phyloP scores from a whole-genome alignment of 495 filamentous ascomycete genomes.

The Penicillium daleae region DNA sequence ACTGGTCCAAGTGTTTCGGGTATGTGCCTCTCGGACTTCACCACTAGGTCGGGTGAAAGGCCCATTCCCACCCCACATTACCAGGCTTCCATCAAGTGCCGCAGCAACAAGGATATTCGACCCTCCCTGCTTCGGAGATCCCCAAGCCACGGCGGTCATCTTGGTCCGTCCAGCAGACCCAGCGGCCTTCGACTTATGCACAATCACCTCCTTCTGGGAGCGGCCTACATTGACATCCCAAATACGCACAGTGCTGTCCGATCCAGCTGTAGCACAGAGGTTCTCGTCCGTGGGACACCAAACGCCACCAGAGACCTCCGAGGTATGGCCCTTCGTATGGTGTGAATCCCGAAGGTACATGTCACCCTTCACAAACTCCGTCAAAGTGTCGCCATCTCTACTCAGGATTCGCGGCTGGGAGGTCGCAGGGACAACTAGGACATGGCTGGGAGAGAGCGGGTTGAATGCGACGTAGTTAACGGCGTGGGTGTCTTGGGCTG shows the following conservation, averaged over 20 bases:
- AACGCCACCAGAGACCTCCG: slow-evolving; percentile 81
- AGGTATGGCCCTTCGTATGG: slow-evolving; percentile 94
- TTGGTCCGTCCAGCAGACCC: slow-evolving; percentile 88
- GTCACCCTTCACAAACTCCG: slow-evolving; percentile 93
- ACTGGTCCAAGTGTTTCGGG: slow-evolving; percentile 84
- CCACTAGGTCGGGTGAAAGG: slow-evolving; percentile 84
- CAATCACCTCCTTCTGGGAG: slow-evolving; percentile 88
- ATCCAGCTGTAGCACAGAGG: slow-evolving; percentile 83
- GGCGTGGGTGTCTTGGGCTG: slow-evolving; percentile 79
- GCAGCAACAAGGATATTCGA: slow-evolving; percentile 81
- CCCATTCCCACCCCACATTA: slow-evolving; percentile 91
- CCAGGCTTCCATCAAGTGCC: slow-evolving; percentile 85
- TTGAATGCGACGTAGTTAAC: slow-evolving; percentile 88
- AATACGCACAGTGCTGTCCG: slow-evolving; percentile 91
- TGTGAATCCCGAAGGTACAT: slow-evolving; percentile 98
- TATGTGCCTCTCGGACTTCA: slow-evolving; percentile 86
- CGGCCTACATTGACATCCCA: slow-evolving; percentile 92
- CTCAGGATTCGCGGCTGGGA: slow-evolving; percentile 87
- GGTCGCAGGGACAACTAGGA: slow-evolving; percentile 84
- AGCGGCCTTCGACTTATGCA: slow-evolving; percentile 85
- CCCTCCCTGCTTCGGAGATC: slow-evolving; percentile 72
- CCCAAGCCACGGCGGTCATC: slow-evolving; percentile 94
- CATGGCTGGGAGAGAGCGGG: slow-evolving; percentile 73
- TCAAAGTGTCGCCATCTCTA: slow-evolving; percentile 81
- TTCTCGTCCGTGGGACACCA: slow-evolving; percentile 88